These are phyloP conservation scores for Citeromyces matritensis DNA, from an alignment of 805 yeast species.

Conservation along the genomic window DNA sequence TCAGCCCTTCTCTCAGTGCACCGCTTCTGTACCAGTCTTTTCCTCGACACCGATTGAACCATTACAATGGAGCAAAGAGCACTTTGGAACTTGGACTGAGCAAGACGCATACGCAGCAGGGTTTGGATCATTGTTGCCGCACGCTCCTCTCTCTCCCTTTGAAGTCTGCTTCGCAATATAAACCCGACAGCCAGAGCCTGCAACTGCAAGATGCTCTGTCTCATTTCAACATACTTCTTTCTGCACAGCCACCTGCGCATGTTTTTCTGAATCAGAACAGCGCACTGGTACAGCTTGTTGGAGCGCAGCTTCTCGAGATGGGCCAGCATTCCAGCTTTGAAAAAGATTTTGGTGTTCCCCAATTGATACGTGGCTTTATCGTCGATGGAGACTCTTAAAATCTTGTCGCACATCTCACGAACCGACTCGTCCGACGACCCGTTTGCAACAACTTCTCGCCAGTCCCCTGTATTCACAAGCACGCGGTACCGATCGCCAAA, in stretches of 20 bases:
- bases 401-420: slow-evolving; percentile 49
- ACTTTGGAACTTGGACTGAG: slow-evolving; percentile 21
- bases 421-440: slow-evolving; percentile 39
- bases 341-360: slow-evolving; percentile 88
- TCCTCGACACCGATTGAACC: slow-evolving; percentile 34
- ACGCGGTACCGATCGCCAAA: slow-evolving; percentile 84
- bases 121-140: slow-evolving; percentile 71
- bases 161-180: slow-evolving; percentile 37
- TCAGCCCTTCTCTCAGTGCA: slow-evolving; percentile 33
- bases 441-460: slow-evolving; percentile 44
- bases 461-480: slow-evolving; percentile 54
- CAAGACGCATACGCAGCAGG: slow-evolving; percentile 34
- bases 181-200: slow-evolving; percentile 58
- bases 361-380: slow-evolving; percentile 65
- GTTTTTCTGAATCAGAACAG: slow-evolving; percentile 75
- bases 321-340: slow-evolving; percentile 94
- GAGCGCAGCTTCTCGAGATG: slow-evolving; percentile 75
- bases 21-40: slow-evolving; percentile 36
- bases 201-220: slow-evolving; percentile 32
- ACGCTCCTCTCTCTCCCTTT: slow-evolving; percentile 33
- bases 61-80: slow-evolving; percentile 21
- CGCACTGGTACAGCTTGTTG: slow-evolving; percentile 63
- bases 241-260: slow-evolving; percentile 53
- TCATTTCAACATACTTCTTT: slow-evolving; percentile 37
- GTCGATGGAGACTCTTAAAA: slow-evolving; percentile 48